Evolutionary conservation across 257 asterid genomes (phyloP).

Genomic region (Euphrasia confusa): DNA sequence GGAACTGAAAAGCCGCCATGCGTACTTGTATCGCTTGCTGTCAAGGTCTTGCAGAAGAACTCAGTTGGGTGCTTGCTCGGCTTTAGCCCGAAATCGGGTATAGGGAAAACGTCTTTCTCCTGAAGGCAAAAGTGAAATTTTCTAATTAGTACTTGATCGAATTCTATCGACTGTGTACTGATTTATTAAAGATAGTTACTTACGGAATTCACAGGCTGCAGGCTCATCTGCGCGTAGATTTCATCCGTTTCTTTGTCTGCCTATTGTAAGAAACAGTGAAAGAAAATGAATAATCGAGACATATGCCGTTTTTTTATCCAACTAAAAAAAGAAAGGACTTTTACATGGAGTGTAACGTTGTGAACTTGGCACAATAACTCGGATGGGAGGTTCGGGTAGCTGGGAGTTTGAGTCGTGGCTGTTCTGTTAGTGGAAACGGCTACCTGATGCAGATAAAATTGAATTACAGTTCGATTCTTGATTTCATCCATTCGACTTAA

Average conservation of each 20-base stretch:
- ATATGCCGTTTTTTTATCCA: background rate
- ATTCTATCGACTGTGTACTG: background rate
- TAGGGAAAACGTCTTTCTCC: constrained; percentile 75
- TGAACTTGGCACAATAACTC: constrained; percentile 84
- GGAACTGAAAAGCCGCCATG: constrained; percentile 95
- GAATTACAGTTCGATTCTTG: no score
- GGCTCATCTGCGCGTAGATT: constrained; percentile 85
- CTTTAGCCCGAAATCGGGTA: constrained; percentile 69
- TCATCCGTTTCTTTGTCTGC: constrained; percentile 88
- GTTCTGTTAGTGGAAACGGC: constrained; percentile 78
- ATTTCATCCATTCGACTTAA: no score
- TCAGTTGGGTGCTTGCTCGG: constrained; percentile 72
- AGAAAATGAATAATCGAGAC: background rate
- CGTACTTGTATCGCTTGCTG: constrained; percentile 87
- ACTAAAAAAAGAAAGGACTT: background rate
- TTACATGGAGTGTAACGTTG: constrained; percentile 71
- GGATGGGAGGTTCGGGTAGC: constrained; percentile 71
- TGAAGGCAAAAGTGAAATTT: constrained; percentile 22
- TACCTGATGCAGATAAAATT: constrained; percentile 43
- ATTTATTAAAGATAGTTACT: constrained; percentile 21
- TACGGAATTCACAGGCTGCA: constrained; percentile 80
- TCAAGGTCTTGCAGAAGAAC: constrained; percentile 76
- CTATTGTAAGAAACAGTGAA: constrained; percentile 31
- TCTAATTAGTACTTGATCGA: background rate
- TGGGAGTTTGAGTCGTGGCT: constrained; percentile 74